Evolutionary conservation across 2,329 filamentous ascomycete genomes (phyloP).

Genomic region (Paraphaeosphaeria minitans): DNA sequence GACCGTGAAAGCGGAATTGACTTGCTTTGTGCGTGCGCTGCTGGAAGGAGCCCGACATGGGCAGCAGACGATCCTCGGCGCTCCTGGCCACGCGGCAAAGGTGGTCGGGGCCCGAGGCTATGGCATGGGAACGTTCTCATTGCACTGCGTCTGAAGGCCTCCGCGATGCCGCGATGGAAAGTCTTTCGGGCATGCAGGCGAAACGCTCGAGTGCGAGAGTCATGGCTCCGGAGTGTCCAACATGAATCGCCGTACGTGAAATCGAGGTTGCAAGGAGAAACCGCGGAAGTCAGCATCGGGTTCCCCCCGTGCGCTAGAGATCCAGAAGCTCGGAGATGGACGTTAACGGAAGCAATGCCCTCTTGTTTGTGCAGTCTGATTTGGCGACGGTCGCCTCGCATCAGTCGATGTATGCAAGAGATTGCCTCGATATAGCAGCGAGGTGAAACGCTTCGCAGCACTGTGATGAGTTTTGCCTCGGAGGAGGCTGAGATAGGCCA

Average conservation of each 20-base stretch:
- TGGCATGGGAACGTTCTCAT: conserved; percentile 22
- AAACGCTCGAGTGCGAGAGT: background rate
- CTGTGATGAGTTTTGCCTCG: conserved; percentile 26
- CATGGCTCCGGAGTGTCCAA: background rate
- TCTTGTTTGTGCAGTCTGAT: conserved; percentile 15
- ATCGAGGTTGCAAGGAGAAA: conserved; percentile 1
- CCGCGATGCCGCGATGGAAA: conserved; percentile 14
- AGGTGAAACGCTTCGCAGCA: conserved; percentile 28
- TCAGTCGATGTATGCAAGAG: conserved; percentile 25
- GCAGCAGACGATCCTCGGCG: conserved; percentile 18
- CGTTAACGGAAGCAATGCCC: conserved; percentile 20
- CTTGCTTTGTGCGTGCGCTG: conserved; percentile 15
- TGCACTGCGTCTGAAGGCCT: conserved; percentile 16
- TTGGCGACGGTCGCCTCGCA: conserved; percentile 29
- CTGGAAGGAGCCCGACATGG: conserved; percentile 9
- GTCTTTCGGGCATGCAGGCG: background rate
- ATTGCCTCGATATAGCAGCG: conserved; percentile 14
- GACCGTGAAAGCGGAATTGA: conserved; percentile 21
- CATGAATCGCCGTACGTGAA: conserved; percentile 6
- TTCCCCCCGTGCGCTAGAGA: conserved; percentile 42
- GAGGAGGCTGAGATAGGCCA: conserved; percentile 12
- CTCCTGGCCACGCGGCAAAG: conserved; percentile 21
- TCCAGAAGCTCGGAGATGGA: conserved; percentile 16
- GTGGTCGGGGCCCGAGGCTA: conserved; percentile 20
- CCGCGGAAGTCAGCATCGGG: conserved; percentile 8